Conservation (phyloP, 139 green algal species). For the Dunaliella sp. region DNA sequence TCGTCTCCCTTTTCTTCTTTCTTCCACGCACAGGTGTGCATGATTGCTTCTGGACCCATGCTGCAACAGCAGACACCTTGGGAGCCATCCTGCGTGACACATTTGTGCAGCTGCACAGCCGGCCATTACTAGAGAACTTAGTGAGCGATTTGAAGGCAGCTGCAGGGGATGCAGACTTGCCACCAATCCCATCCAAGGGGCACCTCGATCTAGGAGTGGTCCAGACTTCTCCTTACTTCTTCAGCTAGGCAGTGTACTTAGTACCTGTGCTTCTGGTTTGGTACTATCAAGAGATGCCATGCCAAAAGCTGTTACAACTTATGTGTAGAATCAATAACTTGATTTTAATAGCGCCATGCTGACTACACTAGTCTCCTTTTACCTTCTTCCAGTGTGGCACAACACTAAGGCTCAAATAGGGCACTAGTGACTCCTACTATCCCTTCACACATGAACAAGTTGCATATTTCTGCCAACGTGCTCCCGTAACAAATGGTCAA, state of each 20-base stretch:
- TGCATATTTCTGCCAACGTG: too few species aligned
- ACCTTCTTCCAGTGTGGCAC: not conserved
- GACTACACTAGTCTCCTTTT: not conserved
- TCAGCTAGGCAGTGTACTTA: too few species aligned
- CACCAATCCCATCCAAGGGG: conserved; percentile 60
- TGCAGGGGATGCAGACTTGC: conserved; percentile 49
- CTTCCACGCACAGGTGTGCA: conserved; percentile 85
- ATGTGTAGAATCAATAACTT: not conserved
- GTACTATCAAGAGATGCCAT: not conserved
- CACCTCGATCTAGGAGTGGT: conserved; percentile 73
- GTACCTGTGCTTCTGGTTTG: not conserved
- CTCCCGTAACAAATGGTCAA: too few species aligned
- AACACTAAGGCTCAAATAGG: too few species aligned
- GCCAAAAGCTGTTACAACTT: not conserved
- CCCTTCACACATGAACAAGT: too few species aligned
- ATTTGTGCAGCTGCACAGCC: conserved; percentile 85
- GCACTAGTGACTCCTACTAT: too few species aligned
- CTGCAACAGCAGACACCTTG: conserved; percentile 74
- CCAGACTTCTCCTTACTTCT: conserved; percentile 83
- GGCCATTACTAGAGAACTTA: conserved; percentile 81
- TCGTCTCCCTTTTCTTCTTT: not conserved
- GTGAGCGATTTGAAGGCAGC: conserved; percentile 19
- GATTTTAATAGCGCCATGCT: not conserved
- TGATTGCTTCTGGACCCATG: conserved; percentile 99
- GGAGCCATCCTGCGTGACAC: conserved; percentile 76